phyloP scores from a whole-genome alignment of 2,329 filamentous ascomycete genomes.

The Macrophomina tecta region DNA sequence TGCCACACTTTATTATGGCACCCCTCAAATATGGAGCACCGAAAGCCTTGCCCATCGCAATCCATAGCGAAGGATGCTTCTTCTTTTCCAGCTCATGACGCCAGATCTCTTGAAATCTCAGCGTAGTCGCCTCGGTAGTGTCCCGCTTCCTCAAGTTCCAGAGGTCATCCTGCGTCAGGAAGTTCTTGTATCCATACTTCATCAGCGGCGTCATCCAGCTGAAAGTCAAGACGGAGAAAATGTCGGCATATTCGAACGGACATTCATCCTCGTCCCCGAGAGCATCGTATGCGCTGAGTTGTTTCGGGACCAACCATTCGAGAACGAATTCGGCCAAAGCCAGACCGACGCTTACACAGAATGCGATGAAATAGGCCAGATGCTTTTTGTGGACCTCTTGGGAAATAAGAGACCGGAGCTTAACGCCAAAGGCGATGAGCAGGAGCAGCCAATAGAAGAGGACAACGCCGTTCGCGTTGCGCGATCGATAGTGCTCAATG shows the following conservation, averaged over 20 bases:
- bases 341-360: conserved; percentile 74
- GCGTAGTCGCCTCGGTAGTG: conserved; percentile 75
- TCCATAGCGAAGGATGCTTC: conserved; percentile 80
- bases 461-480: conserved; percentile 85
- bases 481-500: conserved; percentile 80
- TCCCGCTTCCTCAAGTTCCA: conserved; percentile 88
- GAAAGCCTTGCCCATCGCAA: conserved; percentile 82
- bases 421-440: conserved; percentile 77
- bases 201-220: conserved; percentile 99
- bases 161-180: conserved; percentile 89
- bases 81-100: conserved; percentile 73
- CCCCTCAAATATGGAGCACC: conserved; percentile 83
- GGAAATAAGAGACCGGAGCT: conserved; percentile 83
- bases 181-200: conserved; percentile 91
- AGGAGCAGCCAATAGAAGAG: conserved; percentile 93
- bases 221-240: conserved; percentile 94
- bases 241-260: conserved; percentile 86
- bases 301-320: conserved; percentile 88
- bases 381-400: conserved; percentile 72
- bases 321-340: conserved; percentile 73
- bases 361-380: conserved; percentile 77
- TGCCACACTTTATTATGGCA: conserved; percentile 84
- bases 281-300: conserved; percentile 70
- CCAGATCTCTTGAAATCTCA: conserved; percentile 77
- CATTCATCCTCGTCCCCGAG: conserved; percentile 73